Evolutionary conservation across 208 protist species (phyloP).

Genomic region (Acanthamoeba sp.): DNA sequence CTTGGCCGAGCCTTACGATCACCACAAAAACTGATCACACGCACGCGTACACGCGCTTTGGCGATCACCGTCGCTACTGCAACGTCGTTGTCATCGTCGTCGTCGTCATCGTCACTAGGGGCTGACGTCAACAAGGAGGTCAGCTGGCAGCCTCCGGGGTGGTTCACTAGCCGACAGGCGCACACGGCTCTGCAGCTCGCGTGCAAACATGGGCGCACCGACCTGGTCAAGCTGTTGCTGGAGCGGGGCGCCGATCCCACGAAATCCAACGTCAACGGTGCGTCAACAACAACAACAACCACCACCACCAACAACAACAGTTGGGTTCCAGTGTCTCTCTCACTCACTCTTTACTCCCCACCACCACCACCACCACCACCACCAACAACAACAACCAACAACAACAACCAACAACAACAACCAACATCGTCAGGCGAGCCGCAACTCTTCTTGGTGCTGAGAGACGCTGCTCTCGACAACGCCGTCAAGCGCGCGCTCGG

Average conservation of each 20-base stretch:
- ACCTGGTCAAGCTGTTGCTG: background rate
- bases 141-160: background rate
- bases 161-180: background rate
- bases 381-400: background rate
- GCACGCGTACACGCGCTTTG: too few species aligned
- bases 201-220: background rate
- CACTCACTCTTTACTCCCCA: too few species aligned
- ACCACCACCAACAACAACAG: background rate
- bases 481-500: background rate
- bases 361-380: too few species aligned
- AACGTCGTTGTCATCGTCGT: too few species aligned
- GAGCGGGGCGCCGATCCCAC: background rate
- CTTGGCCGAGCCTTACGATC: too few species aligned
- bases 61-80: too few species aligned
- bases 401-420: too few species aligned
- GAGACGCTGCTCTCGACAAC: background rate
- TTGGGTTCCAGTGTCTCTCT: too few species aligned
- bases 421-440: background rate
- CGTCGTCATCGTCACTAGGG: too few species aligned
- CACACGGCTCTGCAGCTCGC: background rate
- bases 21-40: too few species aligned
- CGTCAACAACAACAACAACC: background rate
- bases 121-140: constrained; percentile 4
- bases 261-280: background rate
- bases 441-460: background rate